Base-by-base conservation (phyloP, 2,329 filamentous ascomycete genomes). In the Sporothrix humicola region DNA sequence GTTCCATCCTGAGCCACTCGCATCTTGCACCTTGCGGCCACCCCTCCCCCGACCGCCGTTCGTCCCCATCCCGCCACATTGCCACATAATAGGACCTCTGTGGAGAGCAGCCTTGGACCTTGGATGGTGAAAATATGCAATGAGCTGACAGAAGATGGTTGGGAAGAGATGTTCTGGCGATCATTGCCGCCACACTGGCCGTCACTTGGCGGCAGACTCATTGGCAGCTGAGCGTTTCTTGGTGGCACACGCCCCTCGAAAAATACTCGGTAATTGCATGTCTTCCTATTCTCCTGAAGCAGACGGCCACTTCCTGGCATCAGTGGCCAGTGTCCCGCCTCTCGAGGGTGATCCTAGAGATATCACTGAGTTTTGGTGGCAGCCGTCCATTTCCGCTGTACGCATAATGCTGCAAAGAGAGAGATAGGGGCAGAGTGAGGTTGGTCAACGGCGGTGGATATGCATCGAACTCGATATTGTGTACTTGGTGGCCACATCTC, bases 51-150 rank as follows among this genome's bases (percentile, higher is more conserved):
- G 31, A 37, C 31, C 31, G 7, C 4, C 8, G 31, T 13, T 20
- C 37, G 17, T 12, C 31, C 31, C 10, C 59, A 9, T 56, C 59
- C 8, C 59, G 31, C 59, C 31, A 42, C 6, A 13, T 56, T 20
- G 54, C 46, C 68, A 58, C 68, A 70, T 44, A 15, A 70, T 70
- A 70, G 68, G 68, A 70, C 68, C 65, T 52, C 20, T 20, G n/a
- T 23, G 20, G 52, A 56, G 31, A 37, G 2, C 4, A 37, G 7
- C 31, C 31, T 37, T 23, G 52, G 52, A 8, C 17, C 31, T 9
- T 12, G 15, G 5, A 52, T 26, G 23, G 50, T 52, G 50, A 12
- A n/a, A 15, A 17, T n/a, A 17, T 52, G n/a, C 15, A 9, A 17
- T 20, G 59, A 17, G 31, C 31, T 44, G 59, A 17, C 2, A 20